Evolutionary conservation across 2,329 filamentous ascomycete genomes (phyloP).

Genomic region (Sporothrix sp.): DNA sequence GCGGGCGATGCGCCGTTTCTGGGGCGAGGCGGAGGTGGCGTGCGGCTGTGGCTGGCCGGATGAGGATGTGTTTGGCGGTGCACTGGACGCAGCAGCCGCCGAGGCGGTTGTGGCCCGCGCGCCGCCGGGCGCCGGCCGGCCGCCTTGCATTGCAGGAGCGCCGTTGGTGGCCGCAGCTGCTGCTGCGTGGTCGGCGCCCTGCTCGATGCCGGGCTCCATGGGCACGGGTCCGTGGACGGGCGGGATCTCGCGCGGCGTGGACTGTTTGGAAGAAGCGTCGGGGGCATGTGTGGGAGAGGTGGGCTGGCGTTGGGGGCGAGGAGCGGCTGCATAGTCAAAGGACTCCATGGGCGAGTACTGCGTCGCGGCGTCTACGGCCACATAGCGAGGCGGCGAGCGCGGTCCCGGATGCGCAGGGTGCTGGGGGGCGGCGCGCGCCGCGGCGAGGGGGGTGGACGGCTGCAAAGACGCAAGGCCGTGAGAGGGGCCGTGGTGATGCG

Average conservation of each 20-base stretch:
- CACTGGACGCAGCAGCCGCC: too few relatives aligned
- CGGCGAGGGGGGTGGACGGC: not conserved
- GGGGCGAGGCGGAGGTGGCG: constrained; percentile 17
- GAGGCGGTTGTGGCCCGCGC: too few relatives aligned
- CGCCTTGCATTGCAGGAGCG: not conserved
- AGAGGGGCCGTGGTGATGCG: not conserved
- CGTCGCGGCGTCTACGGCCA: constrained; percentile 36
- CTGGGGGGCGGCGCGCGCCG: not conserved
- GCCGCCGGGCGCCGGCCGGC: constrained; percentile 1
- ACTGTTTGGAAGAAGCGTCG: constrained; percentile 1
- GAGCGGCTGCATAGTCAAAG: constrained; percentile 28
- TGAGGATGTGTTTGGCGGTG: not conserved
- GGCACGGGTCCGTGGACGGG: constrained; percentile 20
- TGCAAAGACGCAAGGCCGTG: not conserved
- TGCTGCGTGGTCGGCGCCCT: constrained; percentile 14
- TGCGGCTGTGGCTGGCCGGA: constrained; percentile 5
- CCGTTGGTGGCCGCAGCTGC: not conserved
- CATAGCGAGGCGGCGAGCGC: constrained; percentile 11
- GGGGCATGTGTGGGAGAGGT: not conserved
- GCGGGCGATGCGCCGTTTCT: constrained; percentile 38
- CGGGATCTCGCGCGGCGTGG: constrained; percentile 21
- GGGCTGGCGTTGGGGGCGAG: constrained; percentile 7
- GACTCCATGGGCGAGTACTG: constrained; percentile 42
- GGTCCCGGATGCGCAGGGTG: not conserved
- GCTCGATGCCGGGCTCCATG: constrained; percentile 23